Evolutionary conservation across 305 asterid species (phyloP).

Genomic region (Fraxinus floribunda): DNA sequence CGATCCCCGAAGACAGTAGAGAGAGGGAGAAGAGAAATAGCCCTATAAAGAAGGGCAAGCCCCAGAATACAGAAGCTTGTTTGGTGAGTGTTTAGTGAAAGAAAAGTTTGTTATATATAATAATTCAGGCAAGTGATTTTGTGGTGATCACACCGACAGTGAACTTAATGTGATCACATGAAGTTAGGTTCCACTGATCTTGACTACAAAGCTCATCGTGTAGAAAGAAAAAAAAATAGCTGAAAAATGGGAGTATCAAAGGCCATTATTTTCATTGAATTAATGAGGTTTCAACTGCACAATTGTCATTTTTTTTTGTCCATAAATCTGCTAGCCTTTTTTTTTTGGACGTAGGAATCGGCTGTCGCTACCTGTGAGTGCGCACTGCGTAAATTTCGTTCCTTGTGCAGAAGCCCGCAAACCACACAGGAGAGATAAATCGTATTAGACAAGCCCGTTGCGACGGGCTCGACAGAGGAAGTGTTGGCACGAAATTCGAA

Average conservation of each 20-base stretch:
- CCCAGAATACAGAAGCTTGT: not conserved
- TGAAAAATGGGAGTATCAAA: slow-evolving; percentile 37
- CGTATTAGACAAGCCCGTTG: too few relatives aligned
- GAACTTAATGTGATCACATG: slow-evolving; percentile 66
- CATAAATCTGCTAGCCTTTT: slow-evolving; percentile 25
- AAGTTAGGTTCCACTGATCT: slow-evolving; percentile 57
- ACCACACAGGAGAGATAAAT: too few relatives aligned
- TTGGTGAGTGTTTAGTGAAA: slow-evolving; percentile 22
- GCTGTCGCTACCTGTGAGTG: too few relatives aligned
- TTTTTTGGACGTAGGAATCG: too few relatives aligned
- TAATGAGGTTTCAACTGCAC: slow-evolving; percentile 57
- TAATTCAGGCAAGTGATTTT: not conserved
- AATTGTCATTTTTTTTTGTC: slow-evolving; percentile 3
- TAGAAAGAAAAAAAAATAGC: not conserved
- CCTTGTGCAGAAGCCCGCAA: too few relatives aligned
- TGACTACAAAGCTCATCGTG: slow-evolving; percentile 19
- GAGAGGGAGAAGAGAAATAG: not conserved
- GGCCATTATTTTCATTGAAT: slow-evolving; percentile 57
- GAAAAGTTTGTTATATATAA: slow-evolving; percentile 26
- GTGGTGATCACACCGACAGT: slow-evolving; percentile 41
- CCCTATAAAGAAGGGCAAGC: not conserved
- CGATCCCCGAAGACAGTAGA: not conserved
- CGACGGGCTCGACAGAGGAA: too few relatives aligned
- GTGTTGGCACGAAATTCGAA: too few relatives aligned
- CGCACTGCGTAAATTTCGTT: too few relatives aligned